Conservation (phyloP, 148 eudicot species). For the Spergularia marina region DNA sequence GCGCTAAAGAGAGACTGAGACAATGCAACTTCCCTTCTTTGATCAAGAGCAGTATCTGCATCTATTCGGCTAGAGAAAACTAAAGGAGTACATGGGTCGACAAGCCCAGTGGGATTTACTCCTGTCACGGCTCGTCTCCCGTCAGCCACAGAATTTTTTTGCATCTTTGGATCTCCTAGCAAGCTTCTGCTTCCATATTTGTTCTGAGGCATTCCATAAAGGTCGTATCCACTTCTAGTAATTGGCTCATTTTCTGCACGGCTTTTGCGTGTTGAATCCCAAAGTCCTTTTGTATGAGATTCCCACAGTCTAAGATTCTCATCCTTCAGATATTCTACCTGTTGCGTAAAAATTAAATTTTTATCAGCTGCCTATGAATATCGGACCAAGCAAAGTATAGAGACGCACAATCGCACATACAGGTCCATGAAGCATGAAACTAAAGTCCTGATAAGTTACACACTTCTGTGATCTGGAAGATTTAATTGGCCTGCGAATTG, state of each 20-base stretch:
- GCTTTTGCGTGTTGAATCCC: constrained; percentile 28
- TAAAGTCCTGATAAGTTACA: too few relatives aligned
- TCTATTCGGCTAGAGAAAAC: constrained; percentile 26
- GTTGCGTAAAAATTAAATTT: constrained; percentile 8
- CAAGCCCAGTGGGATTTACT: constrained; percentile 20
- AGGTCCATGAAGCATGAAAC: too few relatives aligned
- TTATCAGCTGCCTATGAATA: background rate
- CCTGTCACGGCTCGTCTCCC: background rate
- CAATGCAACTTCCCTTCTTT: constrained; percentile 49
- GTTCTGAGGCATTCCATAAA: constrained; percentile 19
- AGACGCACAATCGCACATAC: background rate
- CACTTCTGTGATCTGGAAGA: too few relatives aligned
- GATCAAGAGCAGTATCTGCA: constrained; percentile 19
- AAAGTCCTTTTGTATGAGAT: constrained; percentile 37
- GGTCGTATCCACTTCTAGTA: constrained; percentile 6
- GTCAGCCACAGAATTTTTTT: constrained; percentile 7
- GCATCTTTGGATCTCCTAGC: constrained; percentile 18
- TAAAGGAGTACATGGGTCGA: constrained; percentile 26
- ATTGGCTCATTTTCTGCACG: constrained; percentile 12
- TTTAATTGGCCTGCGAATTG: too few relatives aligned
- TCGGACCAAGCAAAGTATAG: background rate
- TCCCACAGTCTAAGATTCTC: constrained; percentile 55
- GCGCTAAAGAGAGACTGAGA: constrained; percentile 63
- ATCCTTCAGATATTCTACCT: constrained; percentile 55
- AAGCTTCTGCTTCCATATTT: background rate